Base-by-base conservation (phyloP, 1,139 yeast species). In the Saccharomyces pastorianus region DNA sequence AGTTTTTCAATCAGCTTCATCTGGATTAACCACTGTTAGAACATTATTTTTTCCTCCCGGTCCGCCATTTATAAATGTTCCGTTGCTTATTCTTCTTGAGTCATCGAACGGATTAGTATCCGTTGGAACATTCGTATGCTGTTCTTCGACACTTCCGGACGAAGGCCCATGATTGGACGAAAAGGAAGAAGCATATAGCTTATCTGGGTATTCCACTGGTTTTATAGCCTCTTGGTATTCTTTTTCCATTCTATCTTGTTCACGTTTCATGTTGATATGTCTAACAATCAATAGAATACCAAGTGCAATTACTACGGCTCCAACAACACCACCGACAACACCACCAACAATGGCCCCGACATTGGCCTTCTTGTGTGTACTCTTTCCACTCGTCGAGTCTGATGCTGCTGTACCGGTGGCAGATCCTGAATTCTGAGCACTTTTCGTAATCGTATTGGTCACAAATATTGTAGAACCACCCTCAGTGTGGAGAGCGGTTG, bases 171-270 rank as follows among this genome's bases (percentile, higher is more conserved):
- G 50, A n/a, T 50, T 29, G 13, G 54, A 54, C 9, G 64, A 60
- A n/a, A 54, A 28, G 2, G 58, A 53, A 6, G 58, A 56, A 3
- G 53, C 46, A 41, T 49, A 49, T 20, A 52, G n/a, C 29, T 23
- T 25, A 25, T 52, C 55, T 38, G 53, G 53, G 56, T 60, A 67
- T 41, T 67, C 70, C 2, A 67, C 70, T 3, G 72, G 72, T 51
- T 68, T 69, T 52, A 69, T 69, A 20, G 72, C 72, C 52, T 69
- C 72, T 55, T 68, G 71, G 57, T 69, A 69, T 49, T 69, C 72
- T 51, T 67, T 64, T 54, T 69, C 72, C 69, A 69, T 64, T 51
- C 71, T 63, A 51, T 66, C 72, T 47, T 68, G 69, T 56, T 69
- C 72, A 29, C 66, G 63, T 49, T 61, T 63, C 56, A 61, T 60